Conservation (phyloP, 257 asterid species). For the Buddleja alternifolia region DNA sequence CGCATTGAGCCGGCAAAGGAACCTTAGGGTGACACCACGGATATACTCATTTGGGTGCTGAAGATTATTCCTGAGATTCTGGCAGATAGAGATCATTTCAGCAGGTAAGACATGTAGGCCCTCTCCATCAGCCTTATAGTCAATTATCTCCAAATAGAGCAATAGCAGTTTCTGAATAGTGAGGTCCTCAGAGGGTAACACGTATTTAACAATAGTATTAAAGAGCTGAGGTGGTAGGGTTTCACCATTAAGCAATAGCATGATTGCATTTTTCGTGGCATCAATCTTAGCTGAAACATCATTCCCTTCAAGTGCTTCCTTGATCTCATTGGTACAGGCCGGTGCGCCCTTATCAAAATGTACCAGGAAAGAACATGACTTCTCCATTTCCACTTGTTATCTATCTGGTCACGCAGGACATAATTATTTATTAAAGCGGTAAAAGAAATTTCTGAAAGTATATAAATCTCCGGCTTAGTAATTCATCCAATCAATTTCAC, state of each 20-base stretch:
- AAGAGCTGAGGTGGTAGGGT: constrained; percentile 85
- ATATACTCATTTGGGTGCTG: constrained; percentile 90
- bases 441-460: neutral
- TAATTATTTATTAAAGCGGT: neutral
- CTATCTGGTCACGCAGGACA: constrained; percentile 25
- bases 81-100: constrained; percentile 92
- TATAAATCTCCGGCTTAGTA: neutral
- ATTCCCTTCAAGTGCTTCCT: constrained; percentile 87
- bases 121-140: constrained; percentile 82
- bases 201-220: constrained; percentile 81
- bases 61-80: constrained; percentile 83
- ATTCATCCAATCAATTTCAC: constrained; percentile 18
- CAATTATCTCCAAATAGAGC: constrained; percentile 80
- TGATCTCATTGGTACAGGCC: constrained; percentile 86
- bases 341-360: too few species aligned
- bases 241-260: constrained; percentile 92
- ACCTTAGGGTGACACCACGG: constrained; percentile 88
- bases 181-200: constrained; percentile 87
- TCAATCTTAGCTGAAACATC: constrained; percentile 80
- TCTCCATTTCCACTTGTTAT: constrained; percentile 65
- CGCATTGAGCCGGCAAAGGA: constrained; percentile 85
- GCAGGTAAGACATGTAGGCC: constrained; percentile 82
- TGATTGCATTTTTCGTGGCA: constrained; percentile 83
- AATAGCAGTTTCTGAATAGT: constrained; percentile 77
- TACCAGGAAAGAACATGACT: constrained; percentile 75